Base-by-base conservation (phyloP, 176 grass and related monocot genomes). In the Avena eriantha region DNA sequence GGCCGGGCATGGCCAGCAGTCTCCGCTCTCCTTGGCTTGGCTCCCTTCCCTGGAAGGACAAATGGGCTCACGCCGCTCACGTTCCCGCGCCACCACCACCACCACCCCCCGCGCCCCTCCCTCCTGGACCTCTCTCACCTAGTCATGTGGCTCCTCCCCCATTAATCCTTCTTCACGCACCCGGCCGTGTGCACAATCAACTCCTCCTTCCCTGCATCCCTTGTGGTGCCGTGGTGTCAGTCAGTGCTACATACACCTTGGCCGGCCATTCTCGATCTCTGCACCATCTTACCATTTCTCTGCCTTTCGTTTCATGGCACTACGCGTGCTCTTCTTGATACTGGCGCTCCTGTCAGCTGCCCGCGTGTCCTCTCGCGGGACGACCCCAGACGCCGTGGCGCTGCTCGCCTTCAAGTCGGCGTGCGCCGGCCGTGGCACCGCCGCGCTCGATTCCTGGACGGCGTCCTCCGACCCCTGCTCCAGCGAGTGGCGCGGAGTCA, bases 371-470 rank as follows among this genome's bases (percentile, higher is more conserved):
- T 29, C 29, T 23, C 39, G 39, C 39, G 39, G 39, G 39, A 41
- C 82, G 1, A 87, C 79, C 82, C 82, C 86, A 16, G 96, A 94
- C 83, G 58, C 75, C n/a, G 55, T 10, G 57, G 71, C 77, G 34
- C 88, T 98, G 48, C 88, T 98, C 54, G 82, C 92, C 17, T 98
- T 98, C 88, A 94, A 92, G 69, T 84, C 82, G 36, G 91, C 92
- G 18, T 91, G 91, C 60, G 75, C 89, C 57, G 81, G 85, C 74
- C 73, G 14, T 53, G 48, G 21, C 23, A 48, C 14, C 35, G 35
- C 36, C 1, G 88, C 86, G 60, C 96, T 98, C 78, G 59, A 58
- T 56, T 91, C 93, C 49, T 98, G 93, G 96, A 55, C 79, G 49
- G 83, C 60, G 50, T 46, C 60, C 68, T 55, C 70, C 53, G 93